Base-by-base conservation (phyloP, 768 basidiomycete species). In the Agaricus sinodeliciosus region DNA sequence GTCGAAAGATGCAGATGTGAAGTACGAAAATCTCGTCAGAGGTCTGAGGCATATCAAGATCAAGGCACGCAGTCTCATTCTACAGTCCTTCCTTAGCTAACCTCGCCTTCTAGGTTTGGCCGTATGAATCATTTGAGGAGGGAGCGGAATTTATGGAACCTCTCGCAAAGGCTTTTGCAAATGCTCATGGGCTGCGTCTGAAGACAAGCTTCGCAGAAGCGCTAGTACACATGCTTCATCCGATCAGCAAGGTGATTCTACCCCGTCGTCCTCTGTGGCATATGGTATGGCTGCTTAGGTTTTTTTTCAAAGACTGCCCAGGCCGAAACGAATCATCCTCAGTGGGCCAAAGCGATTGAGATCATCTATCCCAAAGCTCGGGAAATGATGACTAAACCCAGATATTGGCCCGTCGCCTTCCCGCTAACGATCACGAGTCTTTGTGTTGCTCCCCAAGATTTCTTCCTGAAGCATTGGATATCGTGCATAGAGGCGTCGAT, bases 281-380 rank as follows among this genome's bases (percentile, higher is more conserved):
- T 39, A 25, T 28, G 27, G 31, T 5, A 41, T 27, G 27, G 6
- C 22, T 39, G 11, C 43, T 54, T 34, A 48, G 46, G 18, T 18
- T 18, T 25, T 51, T 36, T 22, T 22, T 22, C 22, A 49, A 6
- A 94, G 89, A 94, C 87, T 36, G 94, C 91, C 0, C 92, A 94
- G 69, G 94, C 91, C 5, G 94, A 97, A 69, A 93, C 94, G 45
- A 96, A 96, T 60, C 87, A 94, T 65, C 94, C 94, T 0, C 78
- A 88, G 59, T 97, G 94, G 94, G 90, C 86, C 4, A 92, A 90
- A 64, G 93, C 94, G 0, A 87, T 94, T 27, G 87, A 93, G 64
- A 72, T 77, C 11, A 90, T 94, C 31, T 84, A 83, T 63, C 86
- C 87, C 2, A 90, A 86, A 62, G 87, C 88, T 2, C 77, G 79